These are phyloP conservation scores for Picea glauca DNA, from an alignment of 75 land plant species.

Conservation along the genomic window DNA sequence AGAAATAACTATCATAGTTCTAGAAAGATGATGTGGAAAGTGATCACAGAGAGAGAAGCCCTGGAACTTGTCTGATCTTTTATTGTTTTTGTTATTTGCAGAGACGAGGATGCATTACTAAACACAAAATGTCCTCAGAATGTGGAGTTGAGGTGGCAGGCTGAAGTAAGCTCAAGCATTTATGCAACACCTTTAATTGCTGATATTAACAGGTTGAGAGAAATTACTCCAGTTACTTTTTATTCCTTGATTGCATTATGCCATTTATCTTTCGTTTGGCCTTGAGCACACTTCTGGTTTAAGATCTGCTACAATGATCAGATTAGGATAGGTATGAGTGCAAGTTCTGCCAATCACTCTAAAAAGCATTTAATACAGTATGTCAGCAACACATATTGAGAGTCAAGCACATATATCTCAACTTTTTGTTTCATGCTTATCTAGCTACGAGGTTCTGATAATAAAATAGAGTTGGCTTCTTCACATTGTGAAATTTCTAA, in stretches of 20 bases:
- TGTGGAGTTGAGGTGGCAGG: constrained; percentile 96
- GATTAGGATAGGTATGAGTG: too few relatives aligned
- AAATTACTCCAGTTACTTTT: constrained; percentile 9
- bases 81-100: constrained; percentile 20
- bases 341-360: too few relatives aligned
- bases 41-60: neutral
- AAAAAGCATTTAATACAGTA: too few relatives aligned
- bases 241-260: constrained; percentile 20
- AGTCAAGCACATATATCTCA: too few relatives aligned
- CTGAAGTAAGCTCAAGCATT: constrained; percentile 97
- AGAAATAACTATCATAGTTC: neutral
- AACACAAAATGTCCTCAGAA: constrained; percentile 80
- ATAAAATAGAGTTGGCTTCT: too few relatives aligned
- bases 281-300: too few relatives aligned
- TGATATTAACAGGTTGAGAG: constrained; percentile 20
- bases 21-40: constrained; percentile 2
- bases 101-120: constrained; percentile 87
- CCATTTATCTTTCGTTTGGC: too few relatives aligned
- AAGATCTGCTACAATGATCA: too few relatives aligned
- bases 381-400: too few relatives aligned
- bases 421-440: too few relatives aligned
- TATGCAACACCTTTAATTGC: constrained; percentile 9
- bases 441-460: too few relatives aligned
- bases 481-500: too few relatives aligned
- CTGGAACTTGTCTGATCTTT: neutral